A percentile compares a stretch with the other conserved stretches of the same genome.
These are phyloP conservation scores for Naematelia aurantialba DNA, from an alignment of 768 basidiomycete species.

Conservation along the genomic window DNA sequence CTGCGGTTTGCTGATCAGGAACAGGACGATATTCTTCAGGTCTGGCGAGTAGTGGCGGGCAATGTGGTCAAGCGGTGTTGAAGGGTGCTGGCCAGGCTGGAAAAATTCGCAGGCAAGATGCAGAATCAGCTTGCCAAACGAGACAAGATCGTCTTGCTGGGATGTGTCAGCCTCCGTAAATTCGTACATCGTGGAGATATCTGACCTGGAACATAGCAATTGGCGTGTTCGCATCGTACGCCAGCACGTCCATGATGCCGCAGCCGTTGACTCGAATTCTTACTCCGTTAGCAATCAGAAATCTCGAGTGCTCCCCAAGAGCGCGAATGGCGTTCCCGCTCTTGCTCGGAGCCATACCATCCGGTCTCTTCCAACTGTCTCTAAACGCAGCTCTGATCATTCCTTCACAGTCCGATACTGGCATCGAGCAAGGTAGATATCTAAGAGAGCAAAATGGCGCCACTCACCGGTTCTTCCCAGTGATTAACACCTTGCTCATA, in stretches of 20 bases:
- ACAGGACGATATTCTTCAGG: conserved; percentile 73
- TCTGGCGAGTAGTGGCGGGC: conserved; percentile 71
- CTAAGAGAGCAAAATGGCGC: background rate
- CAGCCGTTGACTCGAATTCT: conserved; percentile 84
- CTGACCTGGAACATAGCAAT: conserved; percentile 22
- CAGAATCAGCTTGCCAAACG: conserved; percentile 81
- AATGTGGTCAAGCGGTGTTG: conserved; percentile 64
- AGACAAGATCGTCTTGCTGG: conserved; percentile 77
- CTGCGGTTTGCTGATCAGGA: conserved; percentile 65
- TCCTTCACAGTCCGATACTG: no score
- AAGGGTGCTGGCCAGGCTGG: conserved; percentile 61
- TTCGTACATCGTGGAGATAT: background rate
- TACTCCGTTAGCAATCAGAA: conserved; percentile 2
- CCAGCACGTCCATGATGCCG: conserved; percentile 78
- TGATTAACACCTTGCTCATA: conserved; percentile 77
- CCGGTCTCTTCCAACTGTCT: no score
- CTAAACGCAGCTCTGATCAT: no score
- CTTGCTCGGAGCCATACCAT: no score
- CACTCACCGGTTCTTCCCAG: conserved; percentile 76
- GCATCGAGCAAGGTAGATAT: no score
- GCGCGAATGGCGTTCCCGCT: no score
- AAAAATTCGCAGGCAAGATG: conserved; percentile 69
- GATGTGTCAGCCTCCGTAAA: conserved; percentile 4
- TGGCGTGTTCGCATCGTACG: conserved; percentile 56
- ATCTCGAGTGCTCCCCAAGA: no score